Conservation (phyloP, 768 basidiomycete genomes). For the Lentinula edodes region DNA sequence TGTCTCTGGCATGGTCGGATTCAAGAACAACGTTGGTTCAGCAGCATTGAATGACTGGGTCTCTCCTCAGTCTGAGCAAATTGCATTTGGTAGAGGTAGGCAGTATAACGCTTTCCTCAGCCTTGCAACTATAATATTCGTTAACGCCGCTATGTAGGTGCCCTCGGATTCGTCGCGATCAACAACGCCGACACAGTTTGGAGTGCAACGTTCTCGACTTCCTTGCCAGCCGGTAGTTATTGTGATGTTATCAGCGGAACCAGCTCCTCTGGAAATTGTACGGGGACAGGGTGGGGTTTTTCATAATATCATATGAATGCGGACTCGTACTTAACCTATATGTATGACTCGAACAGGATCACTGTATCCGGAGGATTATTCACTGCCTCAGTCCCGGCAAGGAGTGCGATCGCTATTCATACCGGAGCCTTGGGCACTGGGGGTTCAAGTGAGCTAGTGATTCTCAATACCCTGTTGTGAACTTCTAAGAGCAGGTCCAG, state of each 20-base stretch:
- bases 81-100: conserved; percentile 61
- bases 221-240: conserved; percentile 50
- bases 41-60: conserved; percentile 52
- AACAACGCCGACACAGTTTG: conserved; percentile 58
- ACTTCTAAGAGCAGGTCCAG: conserved; percentile 7
- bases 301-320: background rate
- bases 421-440: conserved; percentile 34
- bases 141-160: conserved; percentile 26
- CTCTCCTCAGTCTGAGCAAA: conserved; percentile 49
- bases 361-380: conserved; percentile 46
- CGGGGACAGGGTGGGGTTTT: conserved; percentile 40
- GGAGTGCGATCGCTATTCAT: conserved; percentile 54
- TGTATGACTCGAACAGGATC: conserved; percentile 25
- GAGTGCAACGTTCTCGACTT: conserved; percentile 51
- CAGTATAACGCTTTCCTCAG: conserved; percentile 6
- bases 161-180: conserved; percentile 58
- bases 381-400: conserved; percentile 41
- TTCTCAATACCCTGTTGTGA: background rate
- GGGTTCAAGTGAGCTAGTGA: conserved; percentile 4
- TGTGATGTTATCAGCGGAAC: conserved; percentile 60
- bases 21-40: conserved; percentile 52
- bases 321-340: background rate
- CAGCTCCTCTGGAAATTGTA: conserved; percentile 35
- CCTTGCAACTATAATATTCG: background rate
- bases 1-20: conserved; percentile 59